Evolutionary conservation across 306 rosid species (phyloP).

Genomic region (peach (Prunus persica)): Prunus_persica_NCBIv2 NC_034015.1:17258001-17258500

Average conservation of each 20-base stretch:
- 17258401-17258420: neutral
- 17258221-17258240: neutral
- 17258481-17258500: neutral
- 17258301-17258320: conserved; percentile 4
- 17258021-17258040: no score
- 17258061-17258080: no score
- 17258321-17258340: neutral
- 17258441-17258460: conserved; percentile 8
- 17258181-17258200: neutral
- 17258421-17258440: neutral
- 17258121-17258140: no score
- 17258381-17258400: conserved; percentile 1
- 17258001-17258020: neutral
- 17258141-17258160: neutral
- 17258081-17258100: no score
- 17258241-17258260: neutral
- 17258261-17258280: neutral
- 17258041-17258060: no score
- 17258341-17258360: neutral
- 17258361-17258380: conserved; percentile 14
- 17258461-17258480: neutral
- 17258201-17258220: neutral
- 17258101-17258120: no score
- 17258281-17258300: neutral
- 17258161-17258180: neutral